phyloP scores from a whole-genome alignment of 768 basidiomycete species.

The Tulasnella sp. region DNA sequence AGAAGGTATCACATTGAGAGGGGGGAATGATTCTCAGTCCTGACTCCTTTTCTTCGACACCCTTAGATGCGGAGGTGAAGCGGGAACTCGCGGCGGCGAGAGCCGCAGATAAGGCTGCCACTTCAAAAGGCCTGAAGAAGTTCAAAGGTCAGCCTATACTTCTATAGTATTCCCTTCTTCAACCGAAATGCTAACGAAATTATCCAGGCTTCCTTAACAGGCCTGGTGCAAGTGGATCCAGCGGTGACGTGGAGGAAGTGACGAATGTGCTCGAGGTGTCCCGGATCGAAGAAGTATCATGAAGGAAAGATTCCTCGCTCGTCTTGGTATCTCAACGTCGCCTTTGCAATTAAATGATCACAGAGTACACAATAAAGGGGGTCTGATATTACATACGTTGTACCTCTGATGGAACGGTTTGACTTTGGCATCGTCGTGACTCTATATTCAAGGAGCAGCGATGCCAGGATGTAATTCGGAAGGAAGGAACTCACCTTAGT shows the following conservation, averaged over 20 bases:
- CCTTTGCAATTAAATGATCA: background rate
- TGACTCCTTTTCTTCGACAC: conserved; percentile 4
- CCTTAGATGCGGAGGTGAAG: conserved; percentile 48
- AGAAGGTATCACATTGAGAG: conserved; percentile 34
- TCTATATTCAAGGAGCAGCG: too few relatives aligned
- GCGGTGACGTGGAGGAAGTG: conserved; percentile 3
- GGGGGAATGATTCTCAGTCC: background rate
- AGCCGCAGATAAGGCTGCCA: conserved; percentile 53
- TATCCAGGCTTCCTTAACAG: conserved; percentile 7
- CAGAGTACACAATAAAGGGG: too few relatives aligned
- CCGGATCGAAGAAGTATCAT: conserved; percentile 11
- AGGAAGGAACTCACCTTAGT: background rate
- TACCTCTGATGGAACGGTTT: too few relatives aligned
- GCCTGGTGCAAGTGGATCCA: background rate
- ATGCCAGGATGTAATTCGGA: too few relatives aligned
- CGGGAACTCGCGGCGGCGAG: conserved; percentile 53
- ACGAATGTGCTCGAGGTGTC: conserved; percentile 4
- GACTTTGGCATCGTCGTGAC: too few relatives aligned
- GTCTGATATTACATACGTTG: too few relatives aligned
- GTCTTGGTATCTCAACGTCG: background rate
- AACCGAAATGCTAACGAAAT: too few relatives aligned
- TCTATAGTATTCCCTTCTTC: too few relatives aligned
- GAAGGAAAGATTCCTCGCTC: background rate
- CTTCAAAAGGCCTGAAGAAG: conserved; percentile 54
- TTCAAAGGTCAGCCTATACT: conserved; percentile 45